Evolutionary conservation across 2,329 filamentous ascomycete species (phyloP).

Genomic region (Huntiella omanensis): DNA sequence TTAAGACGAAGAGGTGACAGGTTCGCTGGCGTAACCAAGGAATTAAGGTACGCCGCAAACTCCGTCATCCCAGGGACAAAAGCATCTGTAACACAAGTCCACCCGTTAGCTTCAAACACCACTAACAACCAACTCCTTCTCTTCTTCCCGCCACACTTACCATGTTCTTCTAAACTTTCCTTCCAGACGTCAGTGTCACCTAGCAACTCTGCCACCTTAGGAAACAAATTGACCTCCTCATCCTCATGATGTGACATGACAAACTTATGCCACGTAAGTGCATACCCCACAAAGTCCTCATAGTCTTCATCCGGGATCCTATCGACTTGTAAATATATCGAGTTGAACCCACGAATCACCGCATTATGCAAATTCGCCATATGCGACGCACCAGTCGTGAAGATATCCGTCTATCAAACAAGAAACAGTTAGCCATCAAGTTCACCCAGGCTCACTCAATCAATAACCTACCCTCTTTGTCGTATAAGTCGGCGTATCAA

Average conservation of each 20-base stretch:
- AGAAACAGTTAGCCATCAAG: neutral
- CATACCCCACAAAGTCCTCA: constrained; percentile 37
- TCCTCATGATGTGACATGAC: constrained; percentile 42
- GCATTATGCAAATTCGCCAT: constrained; percentile 44
- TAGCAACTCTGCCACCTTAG: constrained; percentile 32
- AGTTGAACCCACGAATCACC: constrained; percentile 44
- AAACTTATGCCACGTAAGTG: constrained; percentile 37
- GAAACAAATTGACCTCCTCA: constrained; percentile 37
- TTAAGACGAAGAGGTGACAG: constrained; percentile 27
- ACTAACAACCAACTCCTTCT: neutral
- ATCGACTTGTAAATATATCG: constrained; percentile 40
- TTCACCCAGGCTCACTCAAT: no score
- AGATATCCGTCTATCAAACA: constrained; percentile 31
- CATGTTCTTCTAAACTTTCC: constrained; percentile 35
- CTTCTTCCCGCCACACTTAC: constrained; percentile 17
- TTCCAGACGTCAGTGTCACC: constrained; percentile 31
- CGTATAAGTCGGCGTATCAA: constrained; percentile 33
- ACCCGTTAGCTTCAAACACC: neutral
- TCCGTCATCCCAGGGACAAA: constrained; percentile 32
- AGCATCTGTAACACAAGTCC: constrained; percentile 16
- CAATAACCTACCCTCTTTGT: constrained; percentile 26
- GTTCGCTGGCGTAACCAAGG: constrained; percentile 20
- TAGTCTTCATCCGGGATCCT: constrained; percentile 32
- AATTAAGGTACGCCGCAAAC: constrained; percentile 32
- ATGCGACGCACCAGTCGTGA: constrained; percentile 39